Percentiles rank a stretch among this genome's conserved stretches.
These are phyloP conservation scores for Trichoderma cornu-damae DNA, from an alignment of 2,329 filamentous ascomycete species.

Conservation along the genomic window DNA sequence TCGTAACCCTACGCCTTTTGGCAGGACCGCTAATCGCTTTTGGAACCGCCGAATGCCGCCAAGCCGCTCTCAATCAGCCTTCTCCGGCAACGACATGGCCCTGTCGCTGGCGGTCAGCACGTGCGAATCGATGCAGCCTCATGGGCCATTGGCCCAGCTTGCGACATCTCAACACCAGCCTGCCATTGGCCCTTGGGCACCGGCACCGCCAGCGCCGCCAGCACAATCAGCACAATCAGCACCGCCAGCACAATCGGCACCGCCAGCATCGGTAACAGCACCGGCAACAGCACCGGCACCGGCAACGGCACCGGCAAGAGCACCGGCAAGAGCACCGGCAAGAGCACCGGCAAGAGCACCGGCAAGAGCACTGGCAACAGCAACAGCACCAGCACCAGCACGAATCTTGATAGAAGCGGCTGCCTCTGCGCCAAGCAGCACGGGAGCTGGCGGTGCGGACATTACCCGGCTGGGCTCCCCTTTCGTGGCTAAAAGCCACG, in stretches of 20 bases:
- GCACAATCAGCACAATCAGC: too few species aligned
- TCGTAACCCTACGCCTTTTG: slow-evolving; percentile 52
- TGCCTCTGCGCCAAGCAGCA: not conserved
- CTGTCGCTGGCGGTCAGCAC: slow-evolving; percentile 60
- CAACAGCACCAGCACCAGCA: too few species aligned
- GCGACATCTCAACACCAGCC: slow-evolving; percentile 38
- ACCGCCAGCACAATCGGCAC: too few species aligned
- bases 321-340: too few species aligned
- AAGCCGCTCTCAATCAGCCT: slow-evolving; percentile 43
- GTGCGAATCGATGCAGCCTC: slow-evolving; percentile 58
- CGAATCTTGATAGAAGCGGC: not conserved
- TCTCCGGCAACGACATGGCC: slow-evolving; percentile 57
- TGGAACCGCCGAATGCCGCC: slow-evolving; percentile 47
- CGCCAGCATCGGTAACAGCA: too few species aligned
- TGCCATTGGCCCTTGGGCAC: slow-evolving; percentile 18
- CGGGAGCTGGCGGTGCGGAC: not conserved
- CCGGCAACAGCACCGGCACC: too few species aligned
- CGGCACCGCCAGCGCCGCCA: too few species aligned
- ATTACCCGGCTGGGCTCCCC: slow-evolving; percentile 46
- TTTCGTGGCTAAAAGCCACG: slow-evolving; percentile 55
- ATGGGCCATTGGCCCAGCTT: slow-evolving; percentile 57
- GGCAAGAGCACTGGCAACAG: too few species aligned
- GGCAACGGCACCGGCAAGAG: too few species aligned
- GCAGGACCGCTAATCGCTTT: slow-evolving; percentile 44
- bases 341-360: too few species aligned